These are phyloP conservation scores for Penicillium sp. DNA, from an alignment of 2,329 filamentous ascomycete species.

Conservation along the genomic window DNA sequence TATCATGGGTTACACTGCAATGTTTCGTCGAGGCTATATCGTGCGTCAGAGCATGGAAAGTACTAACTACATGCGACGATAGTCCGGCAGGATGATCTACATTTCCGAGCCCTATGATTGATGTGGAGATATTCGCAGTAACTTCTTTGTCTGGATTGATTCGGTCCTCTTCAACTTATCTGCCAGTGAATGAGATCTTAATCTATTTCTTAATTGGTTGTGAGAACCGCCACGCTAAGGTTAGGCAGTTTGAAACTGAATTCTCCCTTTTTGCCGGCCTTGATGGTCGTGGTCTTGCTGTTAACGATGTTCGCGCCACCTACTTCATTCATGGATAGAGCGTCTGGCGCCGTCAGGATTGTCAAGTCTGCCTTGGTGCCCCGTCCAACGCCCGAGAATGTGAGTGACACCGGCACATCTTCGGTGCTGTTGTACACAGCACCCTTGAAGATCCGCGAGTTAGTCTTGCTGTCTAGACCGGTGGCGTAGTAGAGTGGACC, in stretches of 20 bases:
- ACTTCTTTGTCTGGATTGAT: not conserved
- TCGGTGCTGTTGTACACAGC: slow-evolving; percentile 55
- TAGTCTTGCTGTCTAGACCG: slow-evolving; percentile 42
- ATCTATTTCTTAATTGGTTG: slow-evolving; percentile 18
- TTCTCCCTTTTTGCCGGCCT: slow-evolving; percentile 29
- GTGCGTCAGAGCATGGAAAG: too few species aligned
- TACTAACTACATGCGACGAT: too few species aligned
- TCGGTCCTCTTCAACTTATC: not conserved
- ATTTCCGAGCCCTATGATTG: too few species aligned
- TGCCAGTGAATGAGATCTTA: not conserved
- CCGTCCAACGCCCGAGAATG: slow-evolving; percentile 39
- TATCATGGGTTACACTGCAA: too few species aligned
- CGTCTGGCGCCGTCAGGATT: slow-evolving; percentile 44
- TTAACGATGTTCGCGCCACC: slow-evolving; percentile 26
- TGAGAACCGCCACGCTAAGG: slow-evolving; percentile 33
- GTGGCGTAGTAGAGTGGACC: slow-evolving; percentile 53
- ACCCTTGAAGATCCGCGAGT: slow-evolving; percentile 50
- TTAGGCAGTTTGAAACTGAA: slow-evolving; percentile 33
- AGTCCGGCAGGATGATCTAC: not conserved
- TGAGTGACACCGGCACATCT: slow-evolving; percentile 38
- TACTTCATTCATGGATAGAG: slow-evolving; percentile 38
- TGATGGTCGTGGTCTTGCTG: slow-evolving; percentile 23
- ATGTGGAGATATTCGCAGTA: not conserved
- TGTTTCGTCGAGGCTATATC: not conserved
- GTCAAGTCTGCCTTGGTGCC: slow-evolving; percentile 45